phyloP scores from a whole-genome alignment of 805 yeast species.

The Candida chauliodis region DNA sequence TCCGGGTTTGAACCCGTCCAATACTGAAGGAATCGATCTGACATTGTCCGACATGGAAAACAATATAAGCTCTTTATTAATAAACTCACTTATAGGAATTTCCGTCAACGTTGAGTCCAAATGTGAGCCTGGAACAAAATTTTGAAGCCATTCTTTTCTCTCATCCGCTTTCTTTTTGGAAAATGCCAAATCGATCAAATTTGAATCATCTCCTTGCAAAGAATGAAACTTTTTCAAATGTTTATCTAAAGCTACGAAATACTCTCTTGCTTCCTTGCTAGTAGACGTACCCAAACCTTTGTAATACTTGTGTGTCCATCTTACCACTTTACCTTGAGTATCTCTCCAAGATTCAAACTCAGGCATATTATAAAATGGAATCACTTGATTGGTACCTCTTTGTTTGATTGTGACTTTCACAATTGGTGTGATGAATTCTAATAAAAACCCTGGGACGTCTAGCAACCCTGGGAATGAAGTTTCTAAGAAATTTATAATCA shows the following conservation, averaged over 20 bases:
- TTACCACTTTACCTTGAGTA: constrained; percentile 64
- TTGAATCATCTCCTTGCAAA: constrained; percentile 72
- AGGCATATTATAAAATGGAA: constrained; percentile 91
- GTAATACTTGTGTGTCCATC: constrained; percentile 93
- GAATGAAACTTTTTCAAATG: constrained; percentile 86
- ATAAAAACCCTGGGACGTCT: constrained; percentile 84
- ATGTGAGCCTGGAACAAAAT: constrained; percentile 87
- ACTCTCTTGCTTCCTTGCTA: constrained; percentile 78
- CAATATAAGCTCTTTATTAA: constrained; percentile 89
- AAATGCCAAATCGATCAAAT: constrained; percentile 84
- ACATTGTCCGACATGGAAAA: constrained; percentile 96
- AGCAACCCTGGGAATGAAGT: constrained; percentile 91
- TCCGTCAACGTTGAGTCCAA: constrained; percentile 71
- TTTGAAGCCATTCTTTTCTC: constrained; percentile 93
- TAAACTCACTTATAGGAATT: constrained; percentile 90
- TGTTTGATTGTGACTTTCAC: constrained; percentile 77
- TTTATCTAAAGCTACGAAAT: constrained; percentile 77
- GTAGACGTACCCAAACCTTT: constrained; percentile 98
- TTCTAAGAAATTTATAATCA: constrained; percentile 88
- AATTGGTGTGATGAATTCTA: constrained; percentile 95
- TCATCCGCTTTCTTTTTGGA: constrained; percentile 95
- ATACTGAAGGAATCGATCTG: constrained; percentile 88
- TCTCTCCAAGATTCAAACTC: constrained; percentile 94
- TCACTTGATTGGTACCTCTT: constrained; percentile 53
- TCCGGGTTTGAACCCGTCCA: constrained; percentile 96